Percentiles rank a stretch among this genome's conserved stretches.
phyloP scores from a whole-genome alignment of 768 basidiomycete genomes.

The Aureoboletus auriporus region DNA sequence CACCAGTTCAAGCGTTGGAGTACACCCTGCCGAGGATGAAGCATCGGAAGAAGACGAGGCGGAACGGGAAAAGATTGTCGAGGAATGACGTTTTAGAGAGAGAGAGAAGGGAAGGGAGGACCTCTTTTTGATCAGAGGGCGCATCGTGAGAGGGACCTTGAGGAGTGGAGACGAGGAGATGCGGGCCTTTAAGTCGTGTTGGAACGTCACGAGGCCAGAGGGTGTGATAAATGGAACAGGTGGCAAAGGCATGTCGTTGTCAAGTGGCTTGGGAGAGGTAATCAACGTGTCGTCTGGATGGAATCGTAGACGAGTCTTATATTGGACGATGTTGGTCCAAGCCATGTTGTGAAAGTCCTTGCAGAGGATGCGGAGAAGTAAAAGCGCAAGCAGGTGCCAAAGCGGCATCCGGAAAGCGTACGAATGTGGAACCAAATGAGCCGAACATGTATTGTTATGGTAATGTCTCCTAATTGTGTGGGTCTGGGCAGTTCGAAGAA shows the following conservation, averaged over 20 bases:
- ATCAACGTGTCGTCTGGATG: constrained; percentile 12
- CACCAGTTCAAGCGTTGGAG: constrained; percentile 16
- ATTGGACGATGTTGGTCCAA: constrained; percentile 9
- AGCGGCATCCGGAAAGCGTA: constrained; percentile 8
- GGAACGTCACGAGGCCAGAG: constrained; percentile 26
- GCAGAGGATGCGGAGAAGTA: constrained; percentile 16
- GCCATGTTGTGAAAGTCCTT: constrained; percentile 17
- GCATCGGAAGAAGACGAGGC: constrained; percentile 14
- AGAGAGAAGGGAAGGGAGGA: constrained; percentile 19
- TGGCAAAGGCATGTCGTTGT: constrained; percentile 23
- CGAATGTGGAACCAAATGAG: constrained; percentile 10
- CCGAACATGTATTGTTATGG: constrained; percentile 13
- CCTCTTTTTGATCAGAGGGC: constrained; percentile 27
- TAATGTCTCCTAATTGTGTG: constrained; percentile 6
- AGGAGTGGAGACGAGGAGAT: constrained; percentile 22
- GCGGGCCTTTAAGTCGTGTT: constrained; percentile 28
- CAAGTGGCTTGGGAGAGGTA: constrained; percentile 13
- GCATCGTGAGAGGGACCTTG: constrained; percentile 26
- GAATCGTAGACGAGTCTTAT: constrained; percentile 16
- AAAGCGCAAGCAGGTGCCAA: constrained; percentile 13
- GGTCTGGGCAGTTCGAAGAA: constrained; percentile 18
- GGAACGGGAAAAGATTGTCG: constrained; percentile 18
- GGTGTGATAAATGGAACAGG: constrained; percentile 24
- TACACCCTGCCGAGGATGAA: constrained; percentile 10
- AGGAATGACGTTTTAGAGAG: constrained; percentile 24